phyloP scores from a whole-genome alignment of 2,329 filamentous ascomycete species.

The Penicillium freii region DNA sequence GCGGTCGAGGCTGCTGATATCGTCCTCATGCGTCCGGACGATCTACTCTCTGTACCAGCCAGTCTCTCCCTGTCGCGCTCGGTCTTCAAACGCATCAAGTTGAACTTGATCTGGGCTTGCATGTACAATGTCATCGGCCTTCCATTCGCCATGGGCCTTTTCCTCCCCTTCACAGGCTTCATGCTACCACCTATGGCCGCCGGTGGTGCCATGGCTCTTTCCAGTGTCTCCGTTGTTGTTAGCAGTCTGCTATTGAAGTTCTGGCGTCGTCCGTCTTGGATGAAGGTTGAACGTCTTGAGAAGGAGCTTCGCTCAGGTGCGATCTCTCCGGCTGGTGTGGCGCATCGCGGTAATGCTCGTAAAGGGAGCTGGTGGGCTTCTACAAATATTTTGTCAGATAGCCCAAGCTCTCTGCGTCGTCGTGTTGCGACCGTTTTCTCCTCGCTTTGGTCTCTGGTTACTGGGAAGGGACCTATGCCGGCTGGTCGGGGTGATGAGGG shows the following conservation, averaged over 20 bases:
- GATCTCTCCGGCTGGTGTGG: conserved; percentile 15
- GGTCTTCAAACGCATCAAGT: conserved; percentile 89
- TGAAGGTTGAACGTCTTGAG: conserved; percentile 69
- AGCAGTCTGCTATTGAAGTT: conserved; percentile 81
- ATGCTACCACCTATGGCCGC: conserved; percentile 88
- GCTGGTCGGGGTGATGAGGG: conserved; percentile 35
- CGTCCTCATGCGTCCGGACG: conserved; percentile 88
- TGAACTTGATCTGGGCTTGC: conserved; percentile 91
- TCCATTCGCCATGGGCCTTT: conserved; percentile 95
- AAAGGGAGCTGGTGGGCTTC: conserved; percentile 34
- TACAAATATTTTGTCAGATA: conserved; percentile 25
- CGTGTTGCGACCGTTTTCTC: conserved; percentile 20
- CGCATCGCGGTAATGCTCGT: conserved; percentile 12
- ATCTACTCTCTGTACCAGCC: conserved; percentile 89
- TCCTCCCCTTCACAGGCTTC: conserved; percentile 82
- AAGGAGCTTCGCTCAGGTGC: conserved; percentile 48
- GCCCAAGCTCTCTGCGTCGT: conserved; percentile 18
- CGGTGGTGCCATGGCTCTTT: conserved; percentile 88
- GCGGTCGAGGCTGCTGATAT: conserved; percentile 97
- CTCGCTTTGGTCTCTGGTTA: conserved; percentile 31
- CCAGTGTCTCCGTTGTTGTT: conserved; percentile 83
- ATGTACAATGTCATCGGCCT: conserved; percentile 88
- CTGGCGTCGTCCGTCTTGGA: conserved; percentile 83
- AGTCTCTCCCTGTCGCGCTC: conserved; percentile 75
- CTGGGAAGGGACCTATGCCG: conserved; percentile 26